Evolutionary conservation across 2,329 filamentous ascomycete species (phyloP).

Genomic region (Diaporthe batatas): DNA sequence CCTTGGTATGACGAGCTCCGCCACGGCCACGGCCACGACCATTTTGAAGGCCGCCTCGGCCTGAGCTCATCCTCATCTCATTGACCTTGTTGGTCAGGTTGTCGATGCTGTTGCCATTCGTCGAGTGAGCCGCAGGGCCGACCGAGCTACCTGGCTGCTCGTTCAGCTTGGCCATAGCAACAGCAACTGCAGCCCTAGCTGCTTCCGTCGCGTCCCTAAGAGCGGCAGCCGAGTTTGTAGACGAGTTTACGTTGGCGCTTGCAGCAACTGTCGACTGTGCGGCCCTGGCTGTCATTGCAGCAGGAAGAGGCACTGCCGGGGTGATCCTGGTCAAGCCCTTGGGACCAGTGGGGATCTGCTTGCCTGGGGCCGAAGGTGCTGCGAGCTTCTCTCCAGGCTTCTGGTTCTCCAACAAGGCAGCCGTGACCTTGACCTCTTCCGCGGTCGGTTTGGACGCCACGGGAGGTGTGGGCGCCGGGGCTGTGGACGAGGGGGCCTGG

Average conservation of each 20-base stretch:
- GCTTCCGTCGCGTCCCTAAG: constrained; percentile 79
- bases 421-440: constrained; percentile 65
- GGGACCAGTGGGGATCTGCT: constrained; percentile 61
- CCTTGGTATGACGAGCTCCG: constrained; percentile 71
- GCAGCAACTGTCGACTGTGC: constrained; percentile 52
- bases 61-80: constrained; percentile 79
- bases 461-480: constrained; percentile 70
- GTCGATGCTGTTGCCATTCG: constrained; percentile 69
- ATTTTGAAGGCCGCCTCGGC: constrained; percentile 59
- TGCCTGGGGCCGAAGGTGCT: constrained; percentile 44
- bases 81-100: constrained; percentile 81
- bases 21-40: constrained; percentile 58
- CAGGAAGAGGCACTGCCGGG: constrained; percentile 75
- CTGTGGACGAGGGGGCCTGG: constrained; percentile 54
- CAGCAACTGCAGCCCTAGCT: constrained; percentile 82
- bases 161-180: constrained; percentile 80
- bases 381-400: constrained; percentile 51
- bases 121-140: constrained; percentile 49
- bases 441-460: constrained; percentile 77
- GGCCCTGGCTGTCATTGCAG: constrained; percentile 53
- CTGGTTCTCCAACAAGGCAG: constrained; percentile 62
- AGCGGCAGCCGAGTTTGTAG: constrained; percentile 55
- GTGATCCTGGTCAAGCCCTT: constrained; percentile 67
- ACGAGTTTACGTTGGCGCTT: constrained; percentile 32
- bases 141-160: constrained; percentile 53